phyloP scores from a whole-genome alignment of 345 rosid genomes.

The Corchorus olitorius region DNA sequence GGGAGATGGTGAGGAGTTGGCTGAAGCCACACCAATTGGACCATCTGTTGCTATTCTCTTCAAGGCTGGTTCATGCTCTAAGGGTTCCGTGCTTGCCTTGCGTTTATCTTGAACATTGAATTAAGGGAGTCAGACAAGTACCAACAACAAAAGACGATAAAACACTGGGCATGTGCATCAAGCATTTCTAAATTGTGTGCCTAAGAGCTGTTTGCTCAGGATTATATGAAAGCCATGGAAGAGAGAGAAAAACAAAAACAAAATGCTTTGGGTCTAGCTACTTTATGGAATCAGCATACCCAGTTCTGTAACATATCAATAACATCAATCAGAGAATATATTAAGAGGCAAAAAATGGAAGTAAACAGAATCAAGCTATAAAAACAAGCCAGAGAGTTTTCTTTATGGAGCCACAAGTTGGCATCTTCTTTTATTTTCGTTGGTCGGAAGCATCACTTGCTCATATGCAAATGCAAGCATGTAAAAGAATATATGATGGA shows the following conservation, averaged over 20 bases:
- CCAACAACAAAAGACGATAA: background rate
- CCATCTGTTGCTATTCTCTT: constrained; percentile 68
- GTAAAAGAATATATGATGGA: background rate
- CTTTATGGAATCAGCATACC: background rate
- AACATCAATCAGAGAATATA: background rate
- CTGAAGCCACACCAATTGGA: constrained; percentile 29
- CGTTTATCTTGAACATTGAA: constrained; percentile 51
- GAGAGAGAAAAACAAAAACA: background rate
- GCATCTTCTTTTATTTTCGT: background rate
- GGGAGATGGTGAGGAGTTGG: constrained; percentile 37
- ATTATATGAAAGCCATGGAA: constrained; percentile 1
- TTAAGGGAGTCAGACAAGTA: constrained; percentile 9
- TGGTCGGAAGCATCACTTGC: background rate
- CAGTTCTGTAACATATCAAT: background rate
- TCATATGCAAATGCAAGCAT: background rate
- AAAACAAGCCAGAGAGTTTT: background rate
- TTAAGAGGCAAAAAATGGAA: background rate
- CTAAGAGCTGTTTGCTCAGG: background rate
- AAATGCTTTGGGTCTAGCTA: background rate
- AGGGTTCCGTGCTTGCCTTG: constrained; percentile 44
- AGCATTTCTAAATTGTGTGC: background rate
- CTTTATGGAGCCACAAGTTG: background rate
- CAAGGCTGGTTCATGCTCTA: constrained; percentile 42
- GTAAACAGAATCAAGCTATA: background rate
- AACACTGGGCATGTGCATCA: background rate